phyloP scores from a whole-genome alignment of 2,329 filamentous ascomycete species.

The Penicillium sp. region DNA sequence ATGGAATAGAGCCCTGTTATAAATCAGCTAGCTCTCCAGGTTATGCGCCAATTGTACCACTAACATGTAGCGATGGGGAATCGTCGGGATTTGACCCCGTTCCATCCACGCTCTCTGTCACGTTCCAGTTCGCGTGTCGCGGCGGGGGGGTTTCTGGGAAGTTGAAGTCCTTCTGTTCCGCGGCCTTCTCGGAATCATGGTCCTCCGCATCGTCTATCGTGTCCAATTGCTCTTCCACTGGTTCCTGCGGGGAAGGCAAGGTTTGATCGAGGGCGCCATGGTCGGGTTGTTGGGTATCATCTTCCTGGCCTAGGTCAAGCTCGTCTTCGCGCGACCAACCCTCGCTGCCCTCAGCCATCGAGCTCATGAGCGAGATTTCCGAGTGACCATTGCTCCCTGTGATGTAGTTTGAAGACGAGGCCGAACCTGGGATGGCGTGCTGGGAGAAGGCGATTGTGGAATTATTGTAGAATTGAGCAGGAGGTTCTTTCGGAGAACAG shows the following conservation, averaged over 20 bases:
- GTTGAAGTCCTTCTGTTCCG: constrained; percentile 14
- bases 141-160: constrained; percentile 27
- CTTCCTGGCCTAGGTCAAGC: constrained; percentile 46
- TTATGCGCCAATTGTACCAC: constrained; percentile 50
- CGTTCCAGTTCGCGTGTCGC: constrained; percentile 22
- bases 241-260: constrained; percentile 20
- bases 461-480: background rate
- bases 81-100: constrained; percentile 78
- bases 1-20: constrained; percentile 53
- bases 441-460: background rate
- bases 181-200: constrained; percentile 23
- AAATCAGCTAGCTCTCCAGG: constrained; percentile 51
- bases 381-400: constrained; percentile 54
- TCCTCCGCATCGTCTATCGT: constrained; percentile 28
- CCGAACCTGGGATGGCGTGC: constrained; percentile 9
- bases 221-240: constrained; percentile 27
- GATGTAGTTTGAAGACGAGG: constrained; percentile 10
- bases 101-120: constrained; percentile 57
- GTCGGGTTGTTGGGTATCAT: constrained; percentile 32
- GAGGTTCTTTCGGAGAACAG: background rate
- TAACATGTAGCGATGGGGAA: constrained; percentile 77
- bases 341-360: constrained; percentile 62
- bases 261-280: constrained; percentile 29
- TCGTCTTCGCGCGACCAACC: constrained; percentile 60
- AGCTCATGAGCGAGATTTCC: constrained; percentile 64